Conservation (phyloP, 164 flowering plant genomes). For the Magnolia kwangsiensis region DNA sequence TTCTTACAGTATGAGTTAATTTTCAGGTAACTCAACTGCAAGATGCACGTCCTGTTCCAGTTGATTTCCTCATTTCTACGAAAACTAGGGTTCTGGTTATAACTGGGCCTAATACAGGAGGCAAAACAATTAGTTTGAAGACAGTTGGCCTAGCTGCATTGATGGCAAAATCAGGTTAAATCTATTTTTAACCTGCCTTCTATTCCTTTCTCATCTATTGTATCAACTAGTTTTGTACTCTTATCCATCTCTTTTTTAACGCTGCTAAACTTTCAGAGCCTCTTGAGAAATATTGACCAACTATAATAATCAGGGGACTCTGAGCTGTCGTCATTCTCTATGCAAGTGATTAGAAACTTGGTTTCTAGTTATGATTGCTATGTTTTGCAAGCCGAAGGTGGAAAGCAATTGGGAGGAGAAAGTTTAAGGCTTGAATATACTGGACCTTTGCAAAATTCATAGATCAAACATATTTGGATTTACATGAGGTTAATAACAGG, state of each 20-base stretch:
- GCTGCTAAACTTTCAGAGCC: neutral
- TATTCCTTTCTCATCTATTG: neutral
- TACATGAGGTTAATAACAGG: neutral
- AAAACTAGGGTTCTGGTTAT: constrained; percentile 71
- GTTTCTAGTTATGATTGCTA: neutral
- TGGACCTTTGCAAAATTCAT: neutral
- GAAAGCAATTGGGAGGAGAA: neutral
- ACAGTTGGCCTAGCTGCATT: constrained; percentile 85
- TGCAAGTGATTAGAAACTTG: neutral
- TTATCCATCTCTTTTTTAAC: neutral
- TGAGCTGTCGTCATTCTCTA: neutral
- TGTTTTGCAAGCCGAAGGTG: neutral
- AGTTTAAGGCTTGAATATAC: neutral
- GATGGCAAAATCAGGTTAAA: constrained; percentile 93
- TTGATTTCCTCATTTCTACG: constrained; percentile 61
- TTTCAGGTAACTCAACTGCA: constrained; percentile 58
- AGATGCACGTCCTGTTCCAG: constrained; percentile 67
- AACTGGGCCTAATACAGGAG: constrained; percentile 97
- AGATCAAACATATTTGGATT: neutral
- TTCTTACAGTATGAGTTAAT: neutral
- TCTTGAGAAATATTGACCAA: neutral
- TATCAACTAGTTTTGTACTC: neutral
- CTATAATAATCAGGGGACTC: neutral
- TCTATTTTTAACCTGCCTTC: neutral
- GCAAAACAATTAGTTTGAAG: constrained; percentile 93